Conservation (phyloP, 345 rosid species). For the Rhodamnia rubescens region DNA sequence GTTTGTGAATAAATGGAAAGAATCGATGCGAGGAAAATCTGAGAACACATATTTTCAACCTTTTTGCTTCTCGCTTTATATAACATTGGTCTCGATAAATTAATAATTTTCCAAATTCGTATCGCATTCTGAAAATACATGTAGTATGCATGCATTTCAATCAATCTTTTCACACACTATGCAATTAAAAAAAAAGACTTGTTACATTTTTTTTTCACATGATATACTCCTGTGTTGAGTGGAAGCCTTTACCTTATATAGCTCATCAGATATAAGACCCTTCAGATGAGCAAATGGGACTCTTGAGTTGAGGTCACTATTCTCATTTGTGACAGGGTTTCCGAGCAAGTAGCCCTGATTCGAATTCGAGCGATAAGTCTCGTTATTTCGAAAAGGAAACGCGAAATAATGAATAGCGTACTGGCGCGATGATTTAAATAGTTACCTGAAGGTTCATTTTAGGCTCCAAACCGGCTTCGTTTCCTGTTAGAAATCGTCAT, state of each 20-base stretch:
- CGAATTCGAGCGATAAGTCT: neutral
- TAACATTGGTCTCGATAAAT: no score
- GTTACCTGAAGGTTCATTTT: neutral
- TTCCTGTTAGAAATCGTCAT: neutral
- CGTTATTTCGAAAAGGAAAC: neutral
- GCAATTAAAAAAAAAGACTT: neutral
- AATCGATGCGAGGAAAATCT: neutral
- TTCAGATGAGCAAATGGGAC: slow-evolving; percentile 5
- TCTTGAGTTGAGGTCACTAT: slow-evolving; percentile 11
- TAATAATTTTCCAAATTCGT: no score
- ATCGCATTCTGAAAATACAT: neutral
- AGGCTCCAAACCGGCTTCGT: neutral
- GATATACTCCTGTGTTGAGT: accelerated
- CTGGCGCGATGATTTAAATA: neutral
- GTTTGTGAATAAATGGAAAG: neutral
- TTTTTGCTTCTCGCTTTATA: neutral
- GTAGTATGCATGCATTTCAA: neutral
- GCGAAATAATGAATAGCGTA: no score
- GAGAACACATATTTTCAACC: neutral
- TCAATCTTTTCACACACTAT: neutral
- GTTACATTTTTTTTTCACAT: neutral
- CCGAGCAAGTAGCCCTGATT: slow-evolving; percentile 19
- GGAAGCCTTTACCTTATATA: slow-evolving; percentile 2
- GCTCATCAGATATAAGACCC: slow-evolving; percentile 11
- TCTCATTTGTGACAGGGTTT: slow-evolving; percentile 10